These are phyloP conservation scores for Colletotrichum caudatum DNA, from an alignment of 2,329 filamentous ascomycete species.

Conservation along the genomic window DNA sequence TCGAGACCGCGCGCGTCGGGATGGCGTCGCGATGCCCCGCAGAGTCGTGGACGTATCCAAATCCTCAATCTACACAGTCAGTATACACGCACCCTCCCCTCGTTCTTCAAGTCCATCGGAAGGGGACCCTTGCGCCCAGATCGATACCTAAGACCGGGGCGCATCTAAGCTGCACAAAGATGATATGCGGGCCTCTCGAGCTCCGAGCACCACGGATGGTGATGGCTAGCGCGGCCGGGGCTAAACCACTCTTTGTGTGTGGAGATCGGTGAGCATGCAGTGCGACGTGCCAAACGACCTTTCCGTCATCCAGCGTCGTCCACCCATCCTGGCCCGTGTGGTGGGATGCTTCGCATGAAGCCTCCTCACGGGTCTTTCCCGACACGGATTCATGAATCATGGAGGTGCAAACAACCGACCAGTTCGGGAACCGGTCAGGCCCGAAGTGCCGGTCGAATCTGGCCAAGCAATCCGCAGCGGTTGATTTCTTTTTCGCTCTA, in stretches of 20 bases:
- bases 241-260: not conserved
- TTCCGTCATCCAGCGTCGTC: not conserved
- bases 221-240: not conserved
- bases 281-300: constrained; percentile 19
- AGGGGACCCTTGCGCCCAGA: not conserved
- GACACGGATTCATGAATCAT: not conserved
- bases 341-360: not conserved
- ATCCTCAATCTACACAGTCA: not conserved
- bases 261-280: not conserved
- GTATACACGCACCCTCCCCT: not conserved
- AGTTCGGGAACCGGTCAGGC: not conserved
- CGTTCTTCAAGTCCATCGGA: not conserved
- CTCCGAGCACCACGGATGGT: not conserved
- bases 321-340: not conserved
- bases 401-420: not conserved
- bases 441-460: not conserved
- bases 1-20: not conserved
- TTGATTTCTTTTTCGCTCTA: not conserved
- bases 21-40: not conserved
- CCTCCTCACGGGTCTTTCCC: not conserved
- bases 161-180: not conserved
- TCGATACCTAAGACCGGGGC: not conserved
- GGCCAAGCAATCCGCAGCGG: not conserved
- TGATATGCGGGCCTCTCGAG: not conserved
- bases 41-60: not conserved